Base-by-base conservation (phyloP, 345 rosid genomes). In the Arabidopsis arenosa region DNA sequence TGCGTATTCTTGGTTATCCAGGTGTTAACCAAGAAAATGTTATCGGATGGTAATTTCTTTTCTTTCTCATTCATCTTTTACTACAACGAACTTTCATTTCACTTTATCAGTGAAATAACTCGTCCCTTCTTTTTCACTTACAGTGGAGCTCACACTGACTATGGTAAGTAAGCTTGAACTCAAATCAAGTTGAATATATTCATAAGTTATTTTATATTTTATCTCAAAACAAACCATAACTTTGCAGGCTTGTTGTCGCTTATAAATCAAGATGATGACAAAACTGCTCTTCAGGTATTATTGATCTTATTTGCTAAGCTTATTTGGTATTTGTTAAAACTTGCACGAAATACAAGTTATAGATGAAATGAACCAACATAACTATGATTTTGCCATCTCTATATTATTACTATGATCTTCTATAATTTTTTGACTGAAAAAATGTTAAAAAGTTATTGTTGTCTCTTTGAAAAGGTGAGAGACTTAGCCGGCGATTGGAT, bases 131-230 rank as follows among this genome's bases (percentile, higher is more conserved):
- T 6, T 36, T 28, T 28, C 4, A 28, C 32, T 28, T 36, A 49
- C 23, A 93, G 96, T 36, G 91, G 93, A 81, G 93, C 90, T 33
- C 91, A 82, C 79, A 93, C 97, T 2, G 98, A 93, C 66, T 89
- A 93, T 70, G 96, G 92, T 89, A 85, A 84, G 53, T 56, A 12
- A 23, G 5, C 15, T 21, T 54, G 28, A 14, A 63, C 14, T 51
- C 6, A 1, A 59, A n/a, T 70, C 30, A 59, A 48, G 14, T 13
- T 14, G 51, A 68, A 21, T 23, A 9, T 48, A 6, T 48, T 28
- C 32, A 3, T 3, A 28, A 15, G 21, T 15, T 7, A 15, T 17
- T 18, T 18, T 18, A 18, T n/a, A 28, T 28, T 28, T 15, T 15
- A 9, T 47, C 48, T 66, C 33, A 59, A 7, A 44, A 41, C 9